These are phyloP conservation scores for Geosiphon pyriformis DNA, from an alignment of 192 early-diverging fungal species.

Conservation along the genomic window DNA sequence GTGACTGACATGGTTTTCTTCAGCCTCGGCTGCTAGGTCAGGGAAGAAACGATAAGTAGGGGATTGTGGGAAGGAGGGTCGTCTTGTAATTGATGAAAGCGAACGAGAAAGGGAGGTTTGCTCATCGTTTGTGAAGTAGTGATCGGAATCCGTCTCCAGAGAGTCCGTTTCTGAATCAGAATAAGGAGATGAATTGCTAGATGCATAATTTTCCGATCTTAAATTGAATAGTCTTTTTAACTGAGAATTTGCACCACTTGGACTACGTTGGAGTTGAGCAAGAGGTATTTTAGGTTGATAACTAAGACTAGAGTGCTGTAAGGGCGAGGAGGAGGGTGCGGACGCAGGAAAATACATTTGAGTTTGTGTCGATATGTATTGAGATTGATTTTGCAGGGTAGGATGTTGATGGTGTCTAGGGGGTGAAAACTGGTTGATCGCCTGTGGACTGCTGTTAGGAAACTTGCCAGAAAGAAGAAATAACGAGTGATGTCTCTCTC, in stretches of 20 bases:
- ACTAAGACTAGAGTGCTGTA: background rate
- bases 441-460: background rate
- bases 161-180: conserved; percentile 25
- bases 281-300: conserved; percentile 10
- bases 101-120: background rate
- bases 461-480: conserved; percentile 12
- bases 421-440: background rate
- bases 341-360: background rate
- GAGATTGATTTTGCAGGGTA: background rate
- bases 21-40: conserved; percentile 17
- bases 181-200: conserved; percentile 4
- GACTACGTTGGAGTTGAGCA: conserved; percentile 5
- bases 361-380: background rate
- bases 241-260: conserved; percentile 21
- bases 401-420: background rate
- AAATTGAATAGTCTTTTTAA: conserved; percentile 14
- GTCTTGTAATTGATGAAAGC: conserved; percentile 5
- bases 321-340: background rate
- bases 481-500: conserved; percentile 24
- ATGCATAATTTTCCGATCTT: conserved; percentile 20
- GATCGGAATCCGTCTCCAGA: conserved; percentile 20
- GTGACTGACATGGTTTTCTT: conserved; percentile 24
- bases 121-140: conserved; percentile 19
- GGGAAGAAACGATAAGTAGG: conserved; percentile 22
- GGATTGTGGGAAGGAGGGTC: conserved; percentile 19